These are phyloP conservation scores for Fusarium brevicatenulatum DNA, from an alignment of 2,329 filamentous ascomycete genomes.

Conservation along the genomic window DNA sequence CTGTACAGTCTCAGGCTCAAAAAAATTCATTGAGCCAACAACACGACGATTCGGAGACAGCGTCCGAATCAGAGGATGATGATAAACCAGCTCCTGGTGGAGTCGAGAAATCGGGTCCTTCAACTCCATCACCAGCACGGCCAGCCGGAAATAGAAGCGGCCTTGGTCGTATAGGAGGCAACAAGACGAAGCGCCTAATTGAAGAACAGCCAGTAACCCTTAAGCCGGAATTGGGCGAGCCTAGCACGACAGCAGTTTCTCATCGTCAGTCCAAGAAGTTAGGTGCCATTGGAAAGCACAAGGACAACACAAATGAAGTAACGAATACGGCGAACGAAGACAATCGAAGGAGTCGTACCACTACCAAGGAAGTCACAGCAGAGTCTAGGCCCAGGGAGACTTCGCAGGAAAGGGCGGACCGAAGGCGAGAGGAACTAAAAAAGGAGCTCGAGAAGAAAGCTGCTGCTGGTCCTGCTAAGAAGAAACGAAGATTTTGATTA, in stretches of 20 bases:
- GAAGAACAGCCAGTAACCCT: not conserved
- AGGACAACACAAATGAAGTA: slow-evolving; percentile 9
- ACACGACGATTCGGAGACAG: slow-evolving; percentile 54
- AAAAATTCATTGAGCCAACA: slow-evolving; percentile 3
- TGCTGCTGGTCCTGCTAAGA: slow-evolving; percentile 61
- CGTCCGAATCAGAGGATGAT: slow-evolving; percentile 54
- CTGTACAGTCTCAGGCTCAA: slow-evolving; percentile 8
- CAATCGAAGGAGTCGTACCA: slow-evolving; percentile 36
- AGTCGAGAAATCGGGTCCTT: slow-evolving; percentile 22
- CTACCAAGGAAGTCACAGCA: slow-evolving; percentile 35
- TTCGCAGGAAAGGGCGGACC: slow-evolving; percentile 59
- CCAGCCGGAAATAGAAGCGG: slow-evolving; percentile 45
- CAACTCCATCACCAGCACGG: slow-evolving; percentile 41
- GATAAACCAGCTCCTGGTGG: slow-evolving; percentile 40
- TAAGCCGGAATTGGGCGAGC: slow-evolving; percentile 14
- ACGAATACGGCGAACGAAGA: slow-evolving; percentile 20
- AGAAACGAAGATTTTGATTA: slow-evolving; percentile 64
- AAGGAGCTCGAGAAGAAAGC: slow-evolving; percentile 61
- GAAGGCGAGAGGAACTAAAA: slow-evolving; percentile 62
- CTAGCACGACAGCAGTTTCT: slow-evolving; percentile 4
- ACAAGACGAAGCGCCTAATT: slow-evolving; percentile 34
- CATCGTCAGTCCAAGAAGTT: slow-evolving; percentile 42
- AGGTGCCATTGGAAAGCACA: slow-evolving; percentile 51
- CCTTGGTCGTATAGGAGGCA: slow-evolving; percentile 56
- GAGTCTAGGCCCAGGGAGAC: slow-evolving; percentile 53